Evolutionary conservation across 768 basidiomycete genomes (phyloP).

Genomic region (Phylloporus arenicola): DNA sequence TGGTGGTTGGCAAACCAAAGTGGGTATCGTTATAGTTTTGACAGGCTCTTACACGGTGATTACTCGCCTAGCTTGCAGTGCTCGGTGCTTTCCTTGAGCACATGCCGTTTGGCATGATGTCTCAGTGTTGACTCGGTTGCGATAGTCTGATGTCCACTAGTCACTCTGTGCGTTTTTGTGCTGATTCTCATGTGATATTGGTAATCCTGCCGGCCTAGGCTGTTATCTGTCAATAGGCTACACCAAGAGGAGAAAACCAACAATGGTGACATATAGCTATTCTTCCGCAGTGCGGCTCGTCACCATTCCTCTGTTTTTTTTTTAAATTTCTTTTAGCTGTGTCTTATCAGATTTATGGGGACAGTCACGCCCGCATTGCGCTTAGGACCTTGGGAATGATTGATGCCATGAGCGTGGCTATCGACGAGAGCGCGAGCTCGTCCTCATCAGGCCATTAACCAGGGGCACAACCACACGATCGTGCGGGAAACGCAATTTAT

Average conservation of each 20-base stretch:
- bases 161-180: background rate
- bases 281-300: background rate
- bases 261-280: background rate
- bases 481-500: constrained; percentile 1
- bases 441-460: background rate
- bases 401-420: background rate
- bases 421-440: background rate
- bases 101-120: constrained; percentile 5
- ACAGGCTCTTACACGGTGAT: background rate
- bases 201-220: background rate
- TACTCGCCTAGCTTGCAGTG: background rate
- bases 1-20: background rate
- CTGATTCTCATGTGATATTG: background rate
- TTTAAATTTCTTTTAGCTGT: no score
- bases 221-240: background rate
- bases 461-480: background rate
- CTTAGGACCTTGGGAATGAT: background rate
- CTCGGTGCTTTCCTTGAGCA: background rate
- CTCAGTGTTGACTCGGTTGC: constrained; percentile 2
- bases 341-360: background rate
- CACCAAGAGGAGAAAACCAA: background rate
- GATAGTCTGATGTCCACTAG: background rate
- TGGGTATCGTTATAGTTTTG: background rate
- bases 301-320: background rate
- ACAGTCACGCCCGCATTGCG: background rate